Conservation (phyloP, 2,329 filamentous ascomycete species). For the Colletotrichum nymphaeae region DNA sequence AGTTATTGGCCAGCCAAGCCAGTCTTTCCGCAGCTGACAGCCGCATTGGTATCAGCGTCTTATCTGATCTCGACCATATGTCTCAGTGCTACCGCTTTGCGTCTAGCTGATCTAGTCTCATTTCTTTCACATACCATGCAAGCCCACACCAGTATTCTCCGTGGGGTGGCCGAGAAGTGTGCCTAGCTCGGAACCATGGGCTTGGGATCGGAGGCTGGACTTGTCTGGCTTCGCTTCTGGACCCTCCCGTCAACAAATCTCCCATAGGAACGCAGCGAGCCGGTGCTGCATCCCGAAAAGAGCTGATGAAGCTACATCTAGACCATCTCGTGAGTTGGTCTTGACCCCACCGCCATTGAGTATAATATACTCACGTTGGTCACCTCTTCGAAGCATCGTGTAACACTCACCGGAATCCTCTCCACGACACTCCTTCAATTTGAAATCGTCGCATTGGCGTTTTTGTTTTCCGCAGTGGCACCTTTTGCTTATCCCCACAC, state of each 20-base stretch:
- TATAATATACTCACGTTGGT: background rate
- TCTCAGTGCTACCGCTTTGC: conserved; percentile 1
- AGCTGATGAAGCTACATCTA: background rate
- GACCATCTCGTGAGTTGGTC: background rate
- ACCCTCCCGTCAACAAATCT: background rate
- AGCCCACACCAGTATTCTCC: background rate
- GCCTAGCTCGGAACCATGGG: background rate
- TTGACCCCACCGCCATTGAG: background rate
- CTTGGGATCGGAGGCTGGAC: background rate
- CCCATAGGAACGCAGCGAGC: background rate
- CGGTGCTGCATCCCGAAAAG: background rate
- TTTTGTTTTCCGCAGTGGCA: background rate
- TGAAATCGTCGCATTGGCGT: background rate
- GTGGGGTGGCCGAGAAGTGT: background rate
- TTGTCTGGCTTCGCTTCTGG: background rate
- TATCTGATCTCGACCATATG: background rate
- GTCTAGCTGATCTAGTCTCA: conserved; percentile 3
- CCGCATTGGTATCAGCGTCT: background rate
- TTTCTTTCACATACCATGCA: conserved; percentile 1
- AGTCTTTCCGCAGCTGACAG: background rate
- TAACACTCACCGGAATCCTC: background rate
- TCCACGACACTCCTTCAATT: background rate
- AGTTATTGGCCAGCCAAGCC: background rate
- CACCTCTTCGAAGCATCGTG: background rate
- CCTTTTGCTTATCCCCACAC: background rate